Evolutionary conservation across 139 green algal species (phyloP).

Genomic region (Pleodorina starrii): DNA sequence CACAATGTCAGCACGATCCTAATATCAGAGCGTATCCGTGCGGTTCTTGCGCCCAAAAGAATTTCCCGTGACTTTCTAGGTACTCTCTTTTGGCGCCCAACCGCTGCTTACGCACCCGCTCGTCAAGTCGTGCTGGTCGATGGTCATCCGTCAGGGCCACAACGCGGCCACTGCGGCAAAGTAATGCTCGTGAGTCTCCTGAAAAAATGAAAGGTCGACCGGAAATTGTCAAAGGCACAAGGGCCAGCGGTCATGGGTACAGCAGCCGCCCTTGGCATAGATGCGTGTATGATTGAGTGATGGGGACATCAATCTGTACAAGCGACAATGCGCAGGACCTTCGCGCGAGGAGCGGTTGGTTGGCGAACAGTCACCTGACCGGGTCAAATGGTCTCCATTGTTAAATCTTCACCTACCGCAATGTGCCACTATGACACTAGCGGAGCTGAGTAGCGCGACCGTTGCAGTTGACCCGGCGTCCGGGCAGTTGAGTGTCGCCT

Average conservation of each 20-base stretch:
- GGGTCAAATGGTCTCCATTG: background rate
- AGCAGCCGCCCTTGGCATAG: too few species aligned
- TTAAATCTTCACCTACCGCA: background rate
- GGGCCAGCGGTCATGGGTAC: too few species aligned
- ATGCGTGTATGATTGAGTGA: too few species aligned
- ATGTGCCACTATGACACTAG: slow-evolving; percentile 62
- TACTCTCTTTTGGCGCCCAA: background rate
- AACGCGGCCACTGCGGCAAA: slow-evolving; percentile 56
- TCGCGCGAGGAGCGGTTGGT: slow-evolving; percentile 36
- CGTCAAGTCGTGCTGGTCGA: slow-evolving; percentile 69
- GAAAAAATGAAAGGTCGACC: slow-evolving; percentile 20
- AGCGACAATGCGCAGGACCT: too few species aligned
- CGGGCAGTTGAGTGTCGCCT: slow-evolving; percentile 6
- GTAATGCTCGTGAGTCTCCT: slow-evolving; percentile 71
- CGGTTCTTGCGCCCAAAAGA: too few species aligned
- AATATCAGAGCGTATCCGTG: too few species aligned
- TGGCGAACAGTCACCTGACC: background rate
- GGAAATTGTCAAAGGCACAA: background rate
- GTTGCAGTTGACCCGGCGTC: slow-evolving; percentile 60
- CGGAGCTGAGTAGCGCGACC: slow-evolving; percentile 55
- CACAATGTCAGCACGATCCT: too few species aligned
- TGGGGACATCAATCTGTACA: too few species aligned
- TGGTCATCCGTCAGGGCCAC: slow-evolving; percentile 70
- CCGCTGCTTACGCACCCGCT: slow-evolving; percentile 48
- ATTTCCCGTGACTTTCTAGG: too few species aligned